Percentiles rank a stretch among this genome's conserved stretches.
Evolutionary conservation across 2,329 filamentous ascomycete genomes (phyloP).

Genomic region (Penicillium carneum): DNA sequence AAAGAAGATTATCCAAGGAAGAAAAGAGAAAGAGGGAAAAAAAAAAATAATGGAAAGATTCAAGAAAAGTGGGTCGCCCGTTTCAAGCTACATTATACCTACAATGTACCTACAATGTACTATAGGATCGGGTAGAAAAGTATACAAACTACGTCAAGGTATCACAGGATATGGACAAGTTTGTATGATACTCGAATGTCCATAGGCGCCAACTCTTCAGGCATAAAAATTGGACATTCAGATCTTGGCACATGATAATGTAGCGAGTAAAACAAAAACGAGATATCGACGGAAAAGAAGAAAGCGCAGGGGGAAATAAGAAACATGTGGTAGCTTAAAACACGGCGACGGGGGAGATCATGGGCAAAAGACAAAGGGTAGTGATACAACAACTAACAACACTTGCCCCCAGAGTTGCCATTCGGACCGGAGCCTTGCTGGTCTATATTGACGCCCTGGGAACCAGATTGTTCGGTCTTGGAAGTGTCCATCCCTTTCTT

Average conservation of each 20-base stretch:
- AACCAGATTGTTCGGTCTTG: slow-evolving; percentile 72
- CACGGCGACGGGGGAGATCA: slow-evolving; percentile 3
- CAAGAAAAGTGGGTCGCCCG: slow-evolving; percentile 9
- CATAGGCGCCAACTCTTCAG: slow-evolving; percentile 25
- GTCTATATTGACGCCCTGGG: slow-evolving; percentile 72
- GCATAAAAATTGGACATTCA: slow-evolving; percentile 32
- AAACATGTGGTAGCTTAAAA: slow-evolving; percentile 11
- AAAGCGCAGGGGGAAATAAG: slow-evolving; percentile 9
- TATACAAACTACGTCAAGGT: slow-evolving; percentile 8
- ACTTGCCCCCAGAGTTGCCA: slow-evolving; percentile 70
- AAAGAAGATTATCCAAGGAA: not conserved
- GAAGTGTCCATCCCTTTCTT: slow-evolving; percentile 97
- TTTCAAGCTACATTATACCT: not conserved
- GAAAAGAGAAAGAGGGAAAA: not conserved
- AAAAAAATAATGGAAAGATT: not conserved
- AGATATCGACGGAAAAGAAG: slow-evolving; percentile 23
- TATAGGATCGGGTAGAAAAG: too few species aligned
- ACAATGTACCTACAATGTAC: not conserved
- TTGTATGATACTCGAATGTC: slow-evolving; percentile 31
- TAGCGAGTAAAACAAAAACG: slow-evolving; percentile 19
- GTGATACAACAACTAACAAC: slow-evolving; percentile 67
- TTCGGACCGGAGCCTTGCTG: slow-evolving; percentile 61
- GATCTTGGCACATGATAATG: slow-evolving; percentile 38
- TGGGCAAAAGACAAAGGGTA: slow-evolving; percentile 14
- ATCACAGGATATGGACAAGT: slow-evolving; percentile 34